These are phyloP conservation scores for Xylaria sp. DNA, from an alignment of 2,329 filamentous ascomycete species.

Conservation along the genomic window DNA sequence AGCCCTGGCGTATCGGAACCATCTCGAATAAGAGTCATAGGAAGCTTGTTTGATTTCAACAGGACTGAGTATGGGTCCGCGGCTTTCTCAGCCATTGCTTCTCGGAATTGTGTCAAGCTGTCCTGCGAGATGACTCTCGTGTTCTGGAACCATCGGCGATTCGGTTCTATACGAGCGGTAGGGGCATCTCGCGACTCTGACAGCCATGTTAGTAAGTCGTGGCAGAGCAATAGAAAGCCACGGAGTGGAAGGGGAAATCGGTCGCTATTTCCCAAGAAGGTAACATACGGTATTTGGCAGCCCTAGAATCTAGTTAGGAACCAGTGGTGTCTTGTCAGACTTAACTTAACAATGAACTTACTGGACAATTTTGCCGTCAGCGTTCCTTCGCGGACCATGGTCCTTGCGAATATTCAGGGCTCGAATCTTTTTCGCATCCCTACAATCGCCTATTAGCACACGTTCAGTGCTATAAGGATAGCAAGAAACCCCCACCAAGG, in stretches of 20 bases:
- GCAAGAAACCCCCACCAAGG: conserved; percentile 8
- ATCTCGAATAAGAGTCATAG: conserved; percentile 92
- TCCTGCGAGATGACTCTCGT: conserved; percentile 90
- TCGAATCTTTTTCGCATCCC: conserved; percentile 84
- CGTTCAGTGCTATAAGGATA: neutral
- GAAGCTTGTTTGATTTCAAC: conserved; percentile 96
- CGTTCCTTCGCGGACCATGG: conserved; percentile 83
- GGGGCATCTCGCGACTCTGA: conserved; percentile 79
- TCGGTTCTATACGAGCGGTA: conserved; percentile 89
- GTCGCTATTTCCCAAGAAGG: too few relatives aligned
- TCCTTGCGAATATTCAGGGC: conserved; percentile 90
- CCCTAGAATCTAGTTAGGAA: conserved; percentile 46
- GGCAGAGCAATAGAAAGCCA: too few relatives aligned
- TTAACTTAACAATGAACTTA: conserved; percentile 13
- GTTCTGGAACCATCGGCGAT: conserved; percentile 98
- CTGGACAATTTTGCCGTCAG: conserved; percentile 83
- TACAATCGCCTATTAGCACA: conserved; percentile 8
- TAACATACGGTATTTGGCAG: conserved; percentile 72
- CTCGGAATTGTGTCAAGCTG: conserved; percentile 84
- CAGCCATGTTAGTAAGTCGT: conserved; percentile 8
- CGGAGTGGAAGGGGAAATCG: too few relatives aligned
- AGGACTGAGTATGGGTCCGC: conserved; percentile 92
- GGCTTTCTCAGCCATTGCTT: conserved; percentile 90
- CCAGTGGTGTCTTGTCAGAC: too few relatives aligned
- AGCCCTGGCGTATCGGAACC: conserved; percentile 80